These are phyloP conservation scores for Fremontodendron californicum DNA, from an alignment of 345 rosid species.

Conservation along the genomic window DNA sequence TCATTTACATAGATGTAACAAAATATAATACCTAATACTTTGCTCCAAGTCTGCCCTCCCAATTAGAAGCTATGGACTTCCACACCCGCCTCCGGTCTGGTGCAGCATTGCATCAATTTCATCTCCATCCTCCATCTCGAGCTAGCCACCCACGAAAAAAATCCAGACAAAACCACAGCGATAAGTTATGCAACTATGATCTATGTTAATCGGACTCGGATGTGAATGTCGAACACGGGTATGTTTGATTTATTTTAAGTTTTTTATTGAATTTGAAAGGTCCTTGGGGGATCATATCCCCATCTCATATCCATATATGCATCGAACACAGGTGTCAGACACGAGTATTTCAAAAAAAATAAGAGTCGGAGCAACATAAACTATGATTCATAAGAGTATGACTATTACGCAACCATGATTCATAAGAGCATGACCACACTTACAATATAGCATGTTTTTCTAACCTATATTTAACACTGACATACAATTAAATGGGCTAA, in stretches of 20 bases:
- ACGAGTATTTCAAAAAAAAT: not conserved
- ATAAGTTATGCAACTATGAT: not conserved
- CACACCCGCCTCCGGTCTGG: conserved; percentile 60
- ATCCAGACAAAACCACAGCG: not conserved
- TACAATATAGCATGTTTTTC: too few relatives aligned
- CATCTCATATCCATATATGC: too few relatives aligned
- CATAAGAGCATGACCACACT: not conserved
- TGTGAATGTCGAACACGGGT: too few relatives aligned
- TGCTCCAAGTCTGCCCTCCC: too few relatives aligned
- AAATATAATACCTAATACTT: not conserved
- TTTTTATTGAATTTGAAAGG: too few relatives aligned
- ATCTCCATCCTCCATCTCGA: conserved; percentile 93
- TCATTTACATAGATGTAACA: not conserved
- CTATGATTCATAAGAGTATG: not conserved
- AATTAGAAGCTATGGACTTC: not conserved
- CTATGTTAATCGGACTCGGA: too few relatives aligned
- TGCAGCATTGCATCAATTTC: conserved; percentile 90
- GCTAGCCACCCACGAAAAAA: conserved; percentile 31
- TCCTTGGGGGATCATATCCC: too few relatives aligned
- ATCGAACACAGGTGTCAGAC: too few relatives aligned
- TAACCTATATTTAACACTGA: too few relatives aligned
- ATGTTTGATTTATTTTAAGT: too few relatives aligned
- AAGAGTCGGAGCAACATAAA: too few relatives aligned
- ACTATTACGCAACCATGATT: not conserved
- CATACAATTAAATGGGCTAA: too few relatives aligned